These are phyloP conservation scores for Fraxinus quadrangulata DNA, from an alignment of 257 asterid genomes.

Conservation along the genomic window DNA sequence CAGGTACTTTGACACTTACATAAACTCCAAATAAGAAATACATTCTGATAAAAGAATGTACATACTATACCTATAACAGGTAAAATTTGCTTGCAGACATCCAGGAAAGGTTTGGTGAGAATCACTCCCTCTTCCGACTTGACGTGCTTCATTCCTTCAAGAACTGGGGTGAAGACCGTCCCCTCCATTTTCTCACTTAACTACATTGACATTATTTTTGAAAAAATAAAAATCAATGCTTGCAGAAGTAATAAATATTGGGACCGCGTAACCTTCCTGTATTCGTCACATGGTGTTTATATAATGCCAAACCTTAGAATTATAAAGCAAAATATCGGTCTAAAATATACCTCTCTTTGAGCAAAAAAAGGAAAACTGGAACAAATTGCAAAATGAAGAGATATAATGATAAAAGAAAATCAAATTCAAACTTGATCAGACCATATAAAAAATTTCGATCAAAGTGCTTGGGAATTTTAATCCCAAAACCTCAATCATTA, in stretches of 20 bases:
- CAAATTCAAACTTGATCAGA: background rate
- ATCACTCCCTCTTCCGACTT: slow-evolving; percentile 78
- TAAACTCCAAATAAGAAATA: slow-evolving; percentile 6
- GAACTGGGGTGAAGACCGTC: slow-evolving; percentile 77
- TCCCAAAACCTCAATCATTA: slow-evolving; percentile 20
- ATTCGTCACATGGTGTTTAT: background rate
- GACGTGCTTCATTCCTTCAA: slow-evolving; percentile 90
- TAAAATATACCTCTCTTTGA: background rate
- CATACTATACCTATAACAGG: slow-evolving; percentile 73
- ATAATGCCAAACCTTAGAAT: background rate
- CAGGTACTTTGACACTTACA: background rate
- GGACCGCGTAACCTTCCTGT: background rate
- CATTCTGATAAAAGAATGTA: slow-evolving; percentile 16
- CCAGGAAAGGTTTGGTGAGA: slow-evolving; percentile 89
- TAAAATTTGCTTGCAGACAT: slow-evolving; percentile 80
- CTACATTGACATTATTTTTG: slow-evolving; percentile 26
- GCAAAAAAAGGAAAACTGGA: background rate
- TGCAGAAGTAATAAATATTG: background rate
- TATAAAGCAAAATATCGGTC: background rate
- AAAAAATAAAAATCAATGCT: slow-evolving; percentile 6
- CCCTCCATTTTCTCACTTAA: slow-evolving; percentile 66
- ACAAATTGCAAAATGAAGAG: background rate
- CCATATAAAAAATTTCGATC: background rate
- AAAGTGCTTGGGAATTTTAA: background rate
- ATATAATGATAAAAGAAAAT: background rate